phyloP scores from a whole-genome alignment of 2,329 filamentous ascomycete species.

The Aspergillus alliaceus region DNA sequence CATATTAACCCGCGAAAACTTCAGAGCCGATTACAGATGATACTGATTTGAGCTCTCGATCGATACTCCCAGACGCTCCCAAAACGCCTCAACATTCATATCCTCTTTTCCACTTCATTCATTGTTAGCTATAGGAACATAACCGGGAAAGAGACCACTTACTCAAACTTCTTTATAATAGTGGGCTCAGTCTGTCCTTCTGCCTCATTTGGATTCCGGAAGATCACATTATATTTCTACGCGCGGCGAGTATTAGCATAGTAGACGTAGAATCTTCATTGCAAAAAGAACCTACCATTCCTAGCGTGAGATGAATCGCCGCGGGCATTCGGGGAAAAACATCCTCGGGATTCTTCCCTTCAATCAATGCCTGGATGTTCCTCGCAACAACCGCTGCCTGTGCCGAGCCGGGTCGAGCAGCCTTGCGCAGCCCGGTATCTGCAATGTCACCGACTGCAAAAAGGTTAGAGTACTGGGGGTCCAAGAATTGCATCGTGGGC shows the following conservation, averaged over 20 bases:
- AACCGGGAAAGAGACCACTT: conserved; percentile 11
- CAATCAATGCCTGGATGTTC: conserved; percentile 35
- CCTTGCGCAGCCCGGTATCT: conserved; percentile 37
- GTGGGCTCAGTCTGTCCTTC: conserved; percentile 37
- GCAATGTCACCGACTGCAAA: conserved; percentile 39
- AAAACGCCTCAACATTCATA: conserved; percentile 39
- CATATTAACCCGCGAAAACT: too few species aligned
- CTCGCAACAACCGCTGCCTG: conserved; percentile 35
- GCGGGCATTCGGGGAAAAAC: conserved; percentile 28
- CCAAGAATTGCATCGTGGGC: conserved; percentile 35
- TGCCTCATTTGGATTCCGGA: conserved; percentile 36
- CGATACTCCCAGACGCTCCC: conserved; percentile 32
- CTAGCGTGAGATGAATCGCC: conserved; percentile 36
- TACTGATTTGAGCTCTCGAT: conserved; percentile 32
- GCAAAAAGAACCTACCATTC: conserved; percentile 27
- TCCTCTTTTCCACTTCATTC: conserved; percentile 34
- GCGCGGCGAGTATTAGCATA: background rate
- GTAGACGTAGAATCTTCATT: background rate
- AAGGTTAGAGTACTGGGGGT: conserved; percentile 30
- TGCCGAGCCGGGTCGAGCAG: conserved; percentile 31
- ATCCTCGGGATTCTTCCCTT: conserved; percentile 25
- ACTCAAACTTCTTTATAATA: conserved; percentile 34
- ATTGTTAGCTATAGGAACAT: conserved; percentile 11
- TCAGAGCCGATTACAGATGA: too few species aligned
- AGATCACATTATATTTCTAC: conserved; percentile 39